phyloP scores from a whole-genome alignment of 345 rosid genomes.

The Trapa bicornis region DNA sequence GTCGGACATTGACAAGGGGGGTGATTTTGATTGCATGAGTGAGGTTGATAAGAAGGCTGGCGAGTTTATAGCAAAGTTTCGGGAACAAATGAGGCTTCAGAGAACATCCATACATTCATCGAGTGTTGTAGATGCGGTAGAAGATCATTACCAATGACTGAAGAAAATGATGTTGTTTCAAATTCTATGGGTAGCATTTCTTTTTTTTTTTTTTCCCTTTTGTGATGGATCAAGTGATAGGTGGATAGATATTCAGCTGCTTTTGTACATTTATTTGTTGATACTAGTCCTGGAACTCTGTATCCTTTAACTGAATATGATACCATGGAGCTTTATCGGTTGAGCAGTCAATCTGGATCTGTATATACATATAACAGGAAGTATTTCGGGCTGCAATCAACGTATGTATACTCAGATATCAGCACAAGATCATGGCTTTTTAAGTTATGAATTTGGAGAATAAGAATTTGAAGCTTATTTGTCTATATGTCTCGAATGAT shows the following conservation, averaged over 20 bases:
- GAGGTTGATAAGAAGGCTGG: conserved; percentile 93
- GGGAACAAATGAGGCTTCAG: conserved; percentile 79
- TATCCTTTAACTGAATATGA: background rate
- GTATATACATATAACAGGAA: background rate
- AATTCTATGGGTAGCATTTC: background rate
- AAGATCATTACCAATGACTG: conserved; percentile 26
- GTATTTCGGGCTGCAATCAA: background rate
- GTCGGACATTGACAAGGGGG: conserved; percentile 17
- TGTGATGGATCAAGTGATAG: background rate
- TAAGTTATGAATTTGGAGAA: background rate
- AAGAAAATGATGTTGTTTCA: background rate
- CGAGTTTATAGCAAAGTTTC: conserved; percentile 86
- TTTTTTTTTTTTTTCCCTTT: background rate
- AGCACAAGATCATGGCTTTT: background rate
- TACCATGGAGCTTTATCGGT: background rate
- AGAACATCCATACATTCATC: conserved; percentile 51
- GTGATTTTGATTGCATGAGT: conserved; percentile 14
- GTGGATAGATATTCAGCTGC: background rate
- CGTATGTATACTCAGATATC: no score
- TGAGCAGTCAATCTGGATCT: background rate
- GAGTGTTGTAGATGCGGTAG: conserved; percentile 20
- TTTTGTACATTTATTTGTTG: background rate
- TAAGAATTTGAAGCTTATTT: no score
- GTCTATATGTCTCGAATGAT: no score
- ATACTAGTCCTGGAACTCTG: background rate